Base-by-base conservation (phyloP, 2,329 filamentous ascomycete genomes). In the Hypoxylon sp. region DNA sequence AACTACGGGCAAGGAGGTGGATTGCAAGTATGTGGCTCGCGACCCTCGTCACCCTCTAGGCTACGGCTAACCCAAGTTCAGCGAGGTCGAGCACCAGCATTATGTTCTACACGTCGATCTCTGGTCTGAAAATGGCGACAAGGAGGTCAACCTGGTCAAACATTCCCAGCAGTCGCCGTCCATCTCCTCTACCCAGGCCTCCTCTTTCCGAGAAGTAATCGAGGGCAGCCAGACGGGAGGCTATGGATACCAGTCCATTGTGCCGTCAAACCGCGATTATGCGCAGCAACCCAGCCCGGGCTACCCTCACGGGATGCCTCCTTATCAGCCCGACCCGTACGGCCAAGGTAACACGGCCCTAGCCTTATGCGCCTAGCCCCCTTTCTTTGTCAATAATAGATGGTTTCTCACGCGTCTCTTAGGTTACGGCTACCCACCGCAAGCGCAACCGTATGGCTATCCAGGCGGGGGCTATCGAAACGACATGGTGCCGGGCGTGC, bases 171-270 rank as follows among this genome's bases (percentile, higher is more conserved):
- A 84, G 21, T 82, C 82, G 2, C 91, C 91, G 1, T 92, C 90
- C 11, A 96, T 96, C 68, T 91, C 88, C 2, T 89, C 90, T 3
- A 91, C 91, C 7, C 90, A 89, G 7, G 88, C 89, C 3, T 90
- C 89, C 5, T 91, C 91, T 1, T 97, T 91, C 70, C 63, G 70
- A 15, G 71, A 72, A 43, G 65, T 72, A 51, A 66, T 70, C 23
- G 69, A 71, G 35, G 68, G 68, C 10, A 68, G 62, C 26, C 65
- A 69, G 40, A 46, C 59, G 24, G 58, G 56, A 27, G 64, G 63
- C 15, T 71, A 69, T 43, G 68, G 66, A 24, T 72, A 69, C 38
- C 69, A 69, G 35, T 65, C 67, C 43, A 71, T 72, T 35, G 68
- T 72, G 24, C 69, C 69, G 1, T 71, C 69, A 5, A 67, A 61